A percentile compares a stretch with the other conserved stretches of the same genome.
Conservation (phyloP, 2,329 filamentous ascomycete species). For the Claviceps africana region DNA sequence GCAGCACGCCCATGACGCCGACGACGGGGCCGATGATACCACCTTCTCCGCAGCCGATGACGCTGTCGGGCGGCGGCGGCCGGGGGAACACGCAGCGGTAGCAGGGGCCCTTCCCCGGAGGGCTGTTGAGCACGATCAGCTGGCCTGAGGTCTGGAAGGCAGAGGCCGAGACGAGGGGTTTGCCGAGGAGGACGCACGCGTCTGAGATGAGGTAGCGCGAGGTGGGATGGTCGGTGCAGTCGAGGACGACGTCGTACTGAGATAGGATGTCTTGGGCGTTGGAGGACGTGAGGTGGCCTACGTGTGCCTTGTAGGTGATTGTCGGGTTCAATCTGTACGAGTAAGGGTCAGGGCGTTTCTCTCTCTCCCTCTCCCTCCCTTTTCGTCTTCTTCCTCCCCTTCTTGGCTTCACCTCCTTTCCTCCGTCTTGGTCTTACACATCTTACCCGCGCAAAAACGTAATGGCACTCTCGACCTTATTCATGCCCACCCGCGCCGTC, state of each 20-base stretch:
- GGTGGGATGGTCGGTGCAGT: constrained; percentile 89
- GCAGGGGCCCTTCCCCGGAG: constrained; percentile 64
- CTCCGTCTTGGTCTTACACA: not conserved
- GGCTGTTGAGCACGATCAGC: constrained; percentile 75
- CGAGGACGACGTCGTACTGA: constrained; percentile 70
- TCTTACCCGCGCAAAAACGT: constrained; percentile 40
- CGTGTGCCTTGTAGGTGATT: constrained; percentile 48
- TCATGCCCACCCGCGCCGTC: constrained; percentile 53
- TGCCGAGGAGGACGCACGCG: constrained; percentile 63
- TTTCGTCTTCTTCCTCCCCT: not conserved
- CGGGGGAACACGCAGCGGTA: constrained; percentile 88
- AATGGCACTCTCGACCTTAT: constrained; percentile 69
- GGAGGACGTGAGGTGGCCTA: constrained; percentile 49
- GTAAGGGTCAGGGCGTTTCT: not conserved
- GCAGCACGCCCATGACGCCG: constrained; percentile 81
- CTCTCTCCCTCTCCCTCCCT: not conserved
- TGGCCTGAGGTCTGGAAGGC: constrained; percentile 83
- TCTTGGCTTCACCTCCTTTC: too few species aligned
- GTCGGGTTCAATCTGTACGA: constrained; percentile 54
- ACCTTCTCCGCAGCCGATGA: constrained; percentile 80
- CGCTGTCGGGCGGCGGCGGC: constrained; percentile 69
- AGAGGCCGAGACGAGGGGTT: constrained; percentile 76
- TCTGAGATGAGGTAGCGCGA: constrained; percentile 90
- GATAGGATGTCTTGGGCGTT: constrained; percentile 54
- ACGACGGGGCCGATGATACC: constrained; percentile 89